phyloP scores from a whole-genome alignment of 2,329 filamentous ascomycete genomes.

The Phialocephala sp. region DNA sequence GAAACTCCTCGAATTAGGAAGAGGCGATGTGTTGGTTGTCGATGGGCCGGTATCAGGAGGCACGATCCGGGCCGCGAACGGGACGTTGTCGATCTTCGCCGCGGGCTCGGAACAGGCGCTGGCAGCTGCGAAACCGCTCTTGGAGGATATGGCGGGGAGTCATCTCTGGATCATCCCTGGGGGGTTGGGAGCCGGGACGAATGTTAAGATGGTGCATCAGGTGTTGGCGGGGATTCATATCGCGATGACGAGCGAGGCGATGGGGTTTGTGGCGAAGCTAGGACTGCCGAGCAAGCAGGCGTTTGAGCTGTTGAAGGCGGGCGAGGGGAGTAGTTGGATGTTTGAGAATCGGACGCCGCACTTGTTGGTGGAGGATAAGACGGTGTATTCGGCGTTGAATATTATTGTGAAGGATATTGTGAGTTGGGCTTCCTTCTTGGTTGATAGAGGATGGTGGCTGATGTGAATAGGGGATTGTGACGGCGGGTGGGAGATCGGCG shows the following conservation, averaged over 20 bases:
- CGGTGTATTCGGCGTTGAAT: constrained; percentile 44
- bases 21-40: constrained; percentile 69
- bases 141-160: constrained; percentile 63
- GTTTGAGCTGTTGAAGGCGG: constrained; percentile 45
- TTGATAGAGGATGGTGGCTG: neutral
- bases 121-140: constrained; percentile 59
- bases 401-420: constrained; percentile 48
- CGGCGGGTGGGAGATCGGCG: constrained; percentile 39
- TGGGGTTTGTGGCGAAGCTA: constrained; percentile 62
- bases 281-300: constrained; percentile 54
- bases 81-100: constrained; percentile 78
- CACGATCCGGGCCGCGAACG: constrained; percentile 69
- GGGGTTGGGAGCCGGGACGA: constrained; percentile 63
- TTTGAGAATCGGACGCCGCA: constrained; percentile 61
- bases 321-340: constrained; percentile 52
- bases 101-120: constrained; percentile 63
- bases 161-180: constrained; percentile 69
- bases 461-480: constrained; percentile 38
- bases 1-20: constrained; percentile 60
- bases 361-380: constrained; percentile 57
- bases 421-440: constrained; percentile 16
- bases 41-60: constrained; percentile 78
- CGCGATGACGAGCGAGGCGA: constrained; percentile 62
- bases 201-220: constrained; percentile 70
- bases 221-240: constrained; percentile 69